A percentile compares a stretch with the other conserved stretches of the same genome.
These are phyloP conservation scores for Dactylellina leptospora DNA, from an alignment of 2,329 filamentous ascomycete species.

Conservation along the genomic window DNA sequence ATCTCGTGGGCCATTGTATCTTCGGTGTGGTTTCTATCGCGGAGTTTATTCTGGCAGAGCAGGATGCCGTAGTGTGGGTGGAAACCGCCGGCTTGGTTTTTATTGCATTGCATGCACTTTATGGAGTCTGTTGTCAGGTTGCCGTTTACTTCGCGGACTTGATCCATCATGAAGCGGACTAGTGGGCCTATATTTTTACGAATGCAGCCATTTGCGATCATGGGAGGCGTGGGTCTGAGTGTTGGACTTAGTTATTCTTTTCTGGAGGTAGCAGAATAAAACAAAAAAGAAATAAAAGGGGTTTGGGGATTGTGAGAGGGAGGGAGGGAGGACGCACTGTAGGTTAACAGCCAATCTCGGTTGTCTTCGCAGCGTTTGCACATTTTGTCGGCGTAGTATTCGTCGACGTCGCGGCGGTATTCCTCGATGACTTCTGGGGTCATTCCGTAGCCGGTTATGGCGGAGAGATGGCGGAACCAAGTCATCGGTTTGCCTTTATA, in stretches of 20 bases:
- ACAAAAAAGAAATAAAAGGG: background rate
- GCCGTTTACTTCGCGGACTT: conserved; percentile 81
- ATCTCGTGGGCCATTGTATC: conserved; percentile 97
- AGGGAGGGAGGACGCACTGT: conserved; percentile 64
- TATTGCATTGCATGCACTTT: conserved; percentile 79
- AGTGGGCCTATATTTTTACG: conserved; percentile 69
- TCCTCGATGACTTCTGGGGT: conserved; percentile 73
- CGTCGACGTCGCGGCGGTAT: conserved; percentile 81
- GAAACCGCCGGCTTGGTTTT: conserved; percentile 81
- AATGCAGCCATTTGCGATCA: background rate
- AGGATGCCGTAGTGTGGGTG: conserved; percentile 85
- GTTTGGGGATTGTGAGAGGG: background rate
- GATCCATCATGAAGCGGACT: conserved; percentile 84
- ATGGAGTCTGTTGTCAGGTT: conserved; percentile 78
- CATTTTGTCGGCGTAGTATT: conserved; percentile 67
- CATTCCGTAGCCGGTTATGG: conserved; percentile 72
- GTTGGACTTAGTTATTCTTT: conserved; percentile 51
- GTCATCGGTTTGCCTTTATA: conserved; percentile 47
- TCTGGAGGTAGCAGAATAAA: background rate
- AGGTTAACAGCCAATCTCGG: conserved; percentile 82
- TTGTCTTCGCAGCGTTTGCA: conserved; percentile 77
- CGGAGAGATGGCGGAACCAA: conserved; percentile 48
- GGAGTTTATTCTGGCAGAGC: conserved; percentile 90
- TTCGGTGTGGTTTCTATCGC: conserved; percentile 81
- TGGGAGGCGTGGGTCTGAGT: conserved; percentile 7